Evolutionary conservation across 768 basidiomycete species (phyloP).

Genomic region (Hydnum rufescens): DNA sequence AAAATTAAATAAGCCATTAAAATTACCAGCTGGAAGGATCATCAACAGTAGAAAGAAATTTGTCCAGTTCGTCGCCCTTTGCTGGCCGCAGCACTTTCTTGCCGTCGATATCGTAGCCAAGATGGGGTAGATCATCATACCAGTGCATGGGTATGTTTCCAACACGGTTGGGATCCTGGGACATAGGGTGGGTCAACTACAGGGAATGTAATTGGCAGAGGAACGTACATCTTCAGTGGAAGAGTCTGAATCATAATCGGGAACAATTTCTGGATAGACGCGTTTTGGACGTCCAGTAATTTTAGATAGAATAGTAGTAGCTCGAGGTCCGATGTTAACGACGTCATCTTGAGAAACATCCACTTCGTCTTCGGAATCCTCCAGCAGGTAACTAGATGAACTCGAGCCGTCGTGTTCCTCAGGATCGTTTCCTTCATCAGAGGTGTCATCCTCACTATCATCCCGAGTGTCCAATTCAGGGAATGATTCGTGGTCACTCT

Average conservation of each 20-base stretch:
- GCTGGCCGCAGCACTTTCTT: conserved; percentile 88
- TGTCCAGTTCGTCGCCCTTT: conserved; percentile 90
- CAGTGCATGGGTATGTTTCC: conserved; percentile 94
- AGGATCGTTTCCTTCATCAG: conserved; percentile 20
- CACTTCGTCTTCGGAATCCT: conserved; percentile 20
- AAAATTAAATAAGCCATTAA: not conserved
- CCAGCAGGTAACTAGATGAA: not conserved
- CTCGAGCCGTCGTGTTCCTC: not conserved
- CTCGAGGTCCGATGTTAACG: conserved; percentile 29
- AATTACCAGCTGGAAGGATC: conserved; percentile 74
- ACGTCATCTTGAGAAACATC: not conserved
- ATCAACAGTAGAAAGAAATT: conserved; percentile 84
- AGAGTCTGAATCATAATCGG: conserved; percentile 79
- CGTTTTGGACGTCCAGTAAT: conserved; percentile 73
- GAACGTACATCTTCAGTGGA: conserved; percentile 72
- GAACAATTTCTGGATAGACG: conserved; percentile 75
- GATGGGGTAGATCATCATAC: conserved; percentile 99
- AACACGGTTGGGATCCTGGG: conserved; percentile 79
- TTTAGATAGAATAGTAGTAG: conserved; percentile 50
- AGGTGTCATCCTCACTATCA: conserved; percentile 18
- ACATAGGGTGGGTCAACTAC: conserved; percentile 6
- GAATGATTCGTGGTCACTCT: conserved; percentile 19
- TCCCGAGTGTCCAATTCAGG: not conserved
- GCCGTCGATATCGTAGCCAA: conserved; percentile 91
- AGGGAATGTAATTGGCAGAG: conserved; percentile 2